These are phyloP conservation scores for Bryum argenteum DNA, from an alignment of 225 moss, liverwort and hornwort genomes.

Conservation along the genomic window DNA sequence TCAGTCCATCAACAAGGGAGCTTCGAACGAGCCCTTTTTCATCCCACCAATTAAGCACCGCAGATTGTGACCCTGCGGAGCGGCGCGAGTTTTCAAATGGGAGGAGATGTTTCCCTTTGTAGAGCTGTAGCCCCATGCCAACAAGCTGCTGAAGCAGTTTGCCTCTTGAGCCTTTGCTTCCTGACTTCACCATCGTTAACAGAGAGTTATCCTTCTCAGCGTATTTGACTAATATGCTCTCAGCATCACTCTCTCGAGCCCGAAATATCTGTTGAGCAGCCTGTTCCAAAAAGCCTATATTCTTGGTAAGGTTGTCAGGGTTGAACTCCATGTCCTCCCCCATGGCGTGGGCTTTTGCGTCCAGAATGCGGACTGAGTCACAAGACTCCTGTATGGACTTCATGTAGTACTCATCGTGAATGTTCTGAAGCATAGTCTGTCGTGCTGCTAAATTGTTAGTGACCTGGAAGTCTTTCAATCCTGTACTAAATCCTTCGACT, in stretches of 20 bases:
- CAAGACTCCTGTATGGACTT: slow-evolving; percentile 49
- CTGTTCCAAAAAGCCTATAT: slow-evolving; percentile 54
- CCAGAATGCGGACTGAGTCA: slow-evolving; percentile 44
- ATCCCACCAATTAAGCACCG: slow-evolving; percentile 40
- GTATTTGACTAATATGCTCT: slow-evolving; percentile 48
- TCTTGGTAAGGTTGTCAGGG: slow-evolving; percentile 45
- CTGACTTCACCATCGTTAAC: slow-evolving; percentile 72
- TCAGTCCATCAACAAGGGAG: slow-evolving; percentile 85
- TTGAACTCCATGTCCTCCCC: slow-evolving; percentile 10
- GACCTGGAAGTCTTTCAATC: slow-evolving; percentile 69
- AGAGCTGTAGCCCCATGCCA: slow-evolving; percentile 80
- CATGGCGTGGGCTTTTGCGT: slow-evolving; percentile 34
- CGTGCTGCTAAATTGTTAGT: slow-evolving; percentile 38
- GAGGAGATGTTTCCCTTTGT: slow-evolving; percentile 67
- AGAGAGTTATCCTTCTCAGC: slow-evolving; percentile 61
- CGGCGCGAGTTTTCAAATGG: slow-evolving; percentile 34
- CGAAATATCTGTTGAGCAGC: slow-evolving; percentile 68
- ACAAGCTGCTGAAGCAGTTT: slow-evolving; percentile 78
- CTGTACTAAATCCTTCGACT: slow-evolving; percentile 71
- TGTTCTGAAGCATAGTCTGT: slow-evolving; percentile 49
- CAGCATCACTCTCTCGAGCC: slow-evolving; percentile 51
- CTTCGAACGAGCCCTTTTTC: slow-evolving; percentile 45
- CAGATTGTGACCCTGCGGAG: slow-evolving; percentile 29
- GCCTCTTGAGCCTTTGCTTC: slow-evolving; percentile 76
- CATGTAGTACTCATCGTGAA: slow-evolving; percentile 43